Evolutionary conservation across 345 rosid genomes (phyloP), one percentile per base, ranked within the genome.

Genomic region (Gossypium sturtianum): DNA sequence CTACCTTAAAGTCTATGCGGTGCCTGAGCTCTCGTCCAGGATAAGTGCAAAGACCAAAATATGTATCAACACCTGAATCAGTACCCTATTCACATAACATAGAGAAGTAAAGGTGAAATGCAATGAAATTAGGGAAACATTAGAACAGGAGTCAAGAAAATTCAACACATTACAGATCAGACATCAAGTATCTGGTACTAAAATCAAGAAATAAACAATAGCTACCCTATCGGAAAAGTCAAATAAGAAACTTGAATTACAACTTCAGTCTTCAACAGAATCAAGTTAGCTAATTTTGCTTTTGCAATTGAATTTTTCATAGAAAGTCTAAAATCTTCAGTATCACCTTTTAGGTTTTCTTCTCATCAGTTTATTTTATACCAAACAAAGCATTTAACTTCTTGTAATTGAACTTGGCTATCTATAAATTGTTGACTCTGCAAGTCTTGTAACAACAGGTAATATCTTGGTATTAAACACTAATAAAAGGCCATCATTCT

Each of bases 61-160:
- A 93, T 3, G 98, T 93, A 84, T 95, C 97, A 71, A 91, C 98
- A 73, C 97, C 94, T n/a, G 92, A 87, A 82, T 90, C 92, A 54
- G 91, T 86, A 57, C 91, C 97, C 98, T 93, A 87, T 76, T 15
- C 27, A 29, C 43, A 70, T 73, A 54, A 57, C 38, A 17, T 12
- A 16, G 9, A 60, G 20, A 73, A 41, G 71, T 44, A 8, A 76
- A 76, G 15, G 48, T 15, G 9, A 47, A n/a, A 75, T 54, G 25
- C n/a, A 49, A 48, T 29, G n/a, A n/a, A 23, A 67, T 27, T 19
- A 3, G 45, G 41, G 17, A 72, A 63, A 38, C 71, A 45, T 19
- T 38, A 70, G 17, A 65, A 11, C 41, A 48, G 60, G 41, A 45
- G 67, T 25, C 51, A n/a, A 57, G 70, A 47, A 38, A 19, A 38